These are phyloP conservation scores for Monosporascus sp. DNA, from an alignment of 2,329 filamentous ascomycete species.

Conservation along the genomic window DNA sequence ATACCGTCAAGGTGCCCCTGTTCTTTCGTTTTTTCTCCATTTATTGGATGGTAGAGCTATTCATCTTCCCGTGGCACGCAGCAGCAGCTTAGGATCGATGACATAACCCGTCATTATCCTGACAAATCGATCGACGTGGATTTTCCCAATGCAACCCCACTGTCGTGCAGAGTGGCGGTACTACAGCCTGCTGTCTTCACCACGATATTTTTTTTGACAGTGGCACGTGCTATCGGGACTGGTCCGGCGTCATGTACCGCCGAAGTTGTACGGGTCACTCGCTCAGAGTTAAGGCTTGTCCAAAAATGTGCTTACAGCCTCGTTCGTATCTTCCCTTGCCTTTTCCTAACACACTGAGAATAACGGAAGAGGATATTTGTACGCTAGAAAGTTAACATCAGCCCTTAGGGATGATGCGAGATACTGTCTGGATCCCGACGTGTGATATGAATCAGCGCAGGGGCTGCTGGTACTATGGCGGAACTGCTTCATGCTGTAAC, in stretches of 20 bases:
- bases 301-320: background rate
- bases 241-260: background rate
- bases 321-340: background rate
- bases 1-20: too few species aligned
- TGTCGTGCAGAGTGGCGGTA: background rate
- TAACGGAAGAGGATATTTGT: too few species aligned
- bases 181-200: background rate
- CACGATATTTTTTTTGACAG: background rate
- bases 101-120: background rate
- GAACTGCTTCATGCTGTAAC: background rate
- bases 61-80: too few species aligned
- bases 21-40: too few species aligned
- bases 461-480: background rate
- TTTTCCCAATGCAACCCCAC: background rate
- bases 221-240: background rate
- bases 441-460: background rate
- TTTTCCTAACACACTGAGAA: too few species aligned
- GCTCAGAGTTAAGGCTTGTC: background rate
- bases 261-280: background rate
- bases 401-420: background rate
- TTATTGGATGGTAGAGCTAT: too few species aligned
- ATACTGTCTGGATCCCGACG: background rate
- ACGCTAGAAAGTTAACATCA: background rate
- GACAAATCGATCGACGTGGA: background rate
- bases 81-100: too few species aligned